Percentiles rank a stretch among this genome's conserved stretches.
Evolutionary conservation across 495 filamentous ascomycete species (phyloP).

Genomic region (Xylaria intraflava): DNA sequence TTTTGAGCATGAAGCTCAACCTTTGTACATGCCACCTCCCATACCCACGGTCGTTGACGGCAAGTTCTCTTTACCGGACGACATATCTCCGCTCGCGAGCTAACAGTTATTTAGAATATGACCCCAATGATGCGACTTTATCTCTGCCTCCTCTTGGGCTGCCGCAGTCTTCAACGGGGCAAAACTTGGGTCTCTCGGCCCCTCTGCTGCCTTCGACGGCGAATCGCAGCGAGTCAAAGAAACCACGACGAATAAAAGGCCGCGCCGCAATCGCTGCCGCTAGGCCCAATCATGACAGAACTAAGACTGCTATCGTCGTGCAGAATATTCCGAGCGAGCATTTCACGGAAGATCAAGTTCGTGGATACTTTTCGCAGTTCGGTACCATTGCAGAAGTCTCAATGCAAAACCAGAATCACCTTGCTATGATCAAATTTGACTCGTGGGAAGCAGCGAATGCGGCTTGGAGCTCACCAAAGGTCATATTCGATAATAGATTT

Average conservation of each 20-base stretch:
- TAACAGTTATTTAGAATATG: slow-evolving; percentile 60
- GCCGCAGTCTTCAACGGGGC: slow-evolving; percentile 5
- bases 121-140: slow-evolving; percentile 62
- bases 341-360: slow-evolving; percentile 65
- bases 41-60: slow-evolving; percentile 28
- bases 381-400: slow-evolving; percentile 66
- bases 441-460: slow-evolving; percentile 65
- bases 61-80: slow-evolving; percentile 21
- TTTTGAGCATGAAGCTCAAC: slow-evolving; percentile 71
- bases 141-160: slow-evolving; percentile 15
- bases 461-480: slow-evolving; percentile 86
- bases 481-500: slow-evolving; percentile 94
- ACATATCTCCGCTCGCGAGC: neutral
- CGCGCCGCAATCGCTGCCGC: slow-evolving; percentile 67
- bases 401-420: slow-evolving; percentile 67
- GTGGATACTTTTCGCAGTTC: slow-evolving; percentile 78
- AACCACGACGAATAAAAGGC: slow-evolving; percentile 29
- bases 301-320: slow-evolving; percentile 76
- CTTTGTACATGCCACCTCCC: slow-evolving; percentile 45
- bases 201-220: slow-evolving; percentile 1
- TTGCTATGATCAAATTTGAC: slow-evolving; percentile 78
- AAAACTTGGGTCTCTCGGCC: slow-evolving; percentile 4
- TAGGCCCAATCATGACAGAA: slow-evolving; percentile 67
- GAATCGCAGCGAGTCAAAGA: slow-evolving; percentile 40
- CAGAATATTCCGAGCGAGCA: slow-evolving; percentile 90